Conservation (phyloP, 768 basidiomycete species). For the Leccinum uliginosum region DNA sequence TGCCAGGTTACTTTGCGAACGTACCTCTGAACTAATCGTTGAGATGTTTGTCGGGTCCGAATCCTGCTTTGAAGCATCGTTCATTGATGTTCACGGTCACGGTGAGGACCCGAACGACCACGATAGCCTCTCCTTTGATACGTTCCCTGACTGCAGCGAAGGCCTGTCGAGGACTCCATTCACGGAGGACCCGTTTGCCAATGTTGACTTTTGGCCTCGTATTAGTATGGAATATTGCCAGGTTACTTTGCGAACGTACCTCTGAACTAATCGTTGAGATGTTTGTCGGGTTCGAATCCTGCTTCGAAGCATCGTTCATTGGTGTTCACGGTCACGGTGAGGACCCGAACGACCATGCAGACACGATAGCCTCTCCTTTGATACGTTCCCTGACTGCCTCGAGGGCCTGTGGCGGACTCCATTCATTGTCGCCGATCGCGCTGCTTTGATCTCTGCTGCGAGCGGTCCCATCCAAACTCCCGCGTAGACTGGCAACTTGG, state of each 20-base stretch:
- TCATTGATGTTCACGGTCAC: too few relatives aligned
- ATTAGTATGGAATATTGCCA: conserved; percentile 7
- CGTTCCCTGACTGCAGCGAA: too few relatives aligned
- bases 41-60: too few relatives aligned
- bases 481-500: conserved; percentile 46
- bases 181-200: conserved; percentile 84
- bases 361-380: conserved; percentile 89
- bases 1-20: too few relatives aligned
- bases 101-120: too few relatives aligned
- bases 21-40: too few relatives aligned
- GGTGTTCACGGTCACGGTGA: conserved; percentile 85
- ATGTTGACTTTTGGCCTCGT: conserved; percentile 63
- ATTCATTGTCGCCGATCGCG: conserved; percentile 37
- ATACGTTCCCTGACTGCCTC: conserved; percentile 86
- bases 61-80: too few relatives aligned
- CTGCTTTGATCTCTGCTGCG: conserved; percentile 31
- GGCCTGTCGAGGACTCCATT: too few relatives aligned
- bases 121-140: too few relatives aligned
- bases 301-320: conserved; percentile 88
- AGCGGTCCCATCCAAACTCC: conserved; percentile 40
- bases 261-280: conserved; percentile 74
- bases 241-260: conserved; percentile 43
- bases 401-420: conserved; percentile 76
- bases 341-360: conserved; percentile 78
- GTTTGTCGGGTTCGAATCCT: conserved; percentile 57